Evolutionary conservation across 768 basidiomycete genomes (phyloP).

Genomic region (Lentinus tigrinus): DNA sequence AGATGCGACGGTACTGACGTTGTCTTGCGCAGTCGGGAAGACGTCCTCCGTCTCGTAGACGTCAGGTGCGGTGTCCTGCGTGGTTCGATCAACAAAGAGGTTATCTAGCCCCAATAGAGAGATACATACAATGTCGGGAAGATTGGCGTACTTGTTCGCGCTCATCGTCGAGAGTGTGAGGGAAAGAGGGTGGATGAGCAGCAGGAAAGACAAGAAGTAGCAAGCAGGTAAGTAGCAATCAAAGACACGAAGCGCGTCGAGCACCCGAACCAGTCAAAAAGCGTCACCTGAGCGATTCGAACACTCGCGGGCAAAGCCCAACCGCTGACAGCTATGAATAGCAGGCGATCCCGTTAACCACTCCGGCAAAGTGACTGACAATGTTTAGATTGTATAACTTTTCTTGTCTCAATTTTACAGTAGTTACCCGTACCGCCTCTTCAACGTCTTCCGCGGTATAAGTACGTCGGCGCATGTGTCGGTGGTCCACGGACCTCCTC

Average conservation of each 20-base stretch:
- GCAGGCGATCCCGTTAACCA: constrained; percentile 71
- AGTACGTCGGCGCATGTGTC: constrained; percentile 65
- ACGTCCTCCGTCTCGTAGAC: constrained; percentile 90
- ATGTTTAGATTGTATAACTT: too few relatives aligned
- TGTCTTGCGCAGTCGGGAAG: constrained; percentile 49
- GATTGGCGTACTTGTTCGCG: constrained; percentile 75
- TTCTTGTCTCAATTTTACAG: too few relatives aligned
- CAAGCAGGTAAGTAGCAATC: too few relatives aligned
- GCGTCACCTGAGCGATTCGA: constrained; percentile 63
- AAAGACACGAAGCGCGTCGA: too few relatives aligned
- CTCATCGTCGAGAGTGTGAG: constrained; percentile 17
- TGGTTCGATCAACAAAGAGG: not conserved
- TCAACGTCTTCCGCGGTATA: constrained; percentile 79
- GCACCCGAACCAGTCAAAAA: constrained; percentile 28
- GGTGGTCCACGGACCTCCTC: constrained; percentile 61
- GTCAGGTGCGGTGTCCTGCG: constrained; percentile 86
- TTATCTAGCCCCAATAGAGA: not conserved
- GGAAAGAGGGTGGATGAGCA: too few relatives aligned
- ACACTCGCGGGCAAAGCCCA: constrained; percentile 63
- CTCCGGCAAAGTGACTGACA: constrained; percentile 85
- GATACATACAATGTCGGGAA: constrained; percentile 85
- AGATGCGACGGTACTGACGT: constrained; percentile 39
- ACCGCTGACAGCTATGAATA: constrained; percentile 44
- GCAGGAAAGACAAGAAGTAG: too few relatives aligned
- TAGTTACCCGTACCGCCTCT: constrained; percentile 70